Base-by-base conservation (phyloP, 2,329 filamentous ascomycete genomes). In the Arthrobotrys pseudoclavata region DNA sequence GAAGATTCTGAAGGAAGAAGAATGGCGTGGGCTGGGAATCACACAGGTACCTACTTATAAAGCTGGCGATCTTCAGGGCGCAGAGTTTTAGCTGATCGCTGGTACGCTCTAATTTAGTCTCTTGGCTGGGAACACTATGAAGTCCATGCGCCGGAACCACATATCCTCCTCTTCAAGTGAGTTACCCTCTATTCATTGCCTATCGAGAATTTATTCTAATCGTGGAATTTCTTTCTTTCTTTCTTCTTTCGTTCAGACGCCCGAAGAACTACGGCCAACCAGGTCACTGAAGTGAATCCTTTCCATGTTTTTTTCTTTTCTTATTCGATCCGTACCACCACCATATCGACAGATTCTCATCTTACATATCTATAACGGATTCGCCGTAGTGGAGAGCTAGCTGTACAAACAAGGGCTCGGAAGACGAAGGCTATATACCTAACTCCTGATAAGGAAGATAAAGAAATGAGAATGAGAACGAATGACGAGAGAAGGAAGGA, bases 41-140 rank as follows among this genome's bases (percentile, higher is more conserved):
- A 99, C 96, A 80, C 95, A 97, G 90, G 94, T 97, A 86, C 57
- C 3, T n/a, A 37, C 4, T 22, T 20, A 18, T n/a, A 45, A 12
- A 37, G 3, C 10, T 12, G 18, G 22, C 5, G 47, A 50, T 50
- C 47, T 13, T 15, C 22, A 31, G 10, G 52, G 29, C n/a, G n/a
- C 12, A 40, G n/a, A 31, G 24, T 31, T 40, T 20, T 12, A 55
- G 52, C 79, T 82, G 63, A 82, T 47, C 18, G 40, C 31, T 20
- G 18, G 10, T 20, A 62, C 24, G 3, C 1, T 29, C 24, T 7
- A 12, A 31, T 40, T 18, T 61, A 77, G 74, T 77, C 74, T 18
- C 74, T 99, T 82, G 96, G 96, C 72, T 99, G 96, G 96, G 95
- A 98, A 84, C 96, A 99, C 85, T 99, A 99, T 84, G 96, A 99